Base-by-base conservation (phyloP, 495 filamentous ascomycete species). In the Alectoria sarmentosa region DNA sequence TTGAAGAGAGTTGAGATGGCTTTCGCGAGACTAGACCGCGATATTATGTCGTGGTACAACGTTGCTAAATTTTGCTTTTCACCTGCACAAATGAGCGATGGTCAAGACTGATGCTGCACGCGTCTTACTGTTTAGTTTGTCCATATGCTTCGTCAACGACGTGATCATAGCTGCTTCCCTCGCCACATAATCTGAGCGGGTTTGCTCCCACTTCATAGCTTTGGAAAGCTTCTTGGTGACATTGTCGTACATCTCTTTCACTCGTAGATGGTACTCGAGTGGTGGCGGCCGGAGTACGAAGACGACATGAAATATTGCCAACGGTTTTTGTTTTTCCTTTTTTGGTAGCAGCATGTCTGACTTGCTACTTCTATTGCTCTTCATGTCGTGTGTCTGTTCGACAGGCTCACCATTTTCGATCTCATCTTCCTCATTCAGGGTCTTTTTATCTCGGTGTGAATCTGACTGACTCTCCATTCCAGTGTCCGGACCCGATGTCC, bases 221-320 rank as follows among this genome's bases (percentile, higher is more conserved):
- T 93, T 92, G 63, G 90, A 88, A 66, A 96, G 87, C 72, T 92
- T 93, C 75, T 89, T 93, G 68, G 90, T 88, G 30, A 96, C 86
- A 72, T 96, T 86, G 61, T 90, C 82, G 71, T 92, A 96, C 72
- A 97, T 87, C 59, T 93, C 86, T 62, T 86, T 82, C 56, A 91
- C 81, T 28, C 91, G 80, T 58, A 86, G 77, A 56, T 88, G 87
- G 69, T 87, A 87, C 73, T 95, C 90, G 49, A 90, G 76, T 58
- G 87, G 81, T 44, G 89, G 88, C 4, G 90, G 88, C 70, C 90
- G 87, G 58, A 96, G 76, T 41, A 96, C 89, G 75, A 97, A 98
- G 19, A 96, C 90, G 41, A 97, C 84, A 76, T 98, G 92, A 73
- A 98, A 98, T 92, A 97, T 96, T 30, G 85, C 91, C 89, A 98